Evolutionary conservation across 2,329 filamentous ascomycete species (phyloP).

Genomic region (Rutstroemia sp.): DNA sequence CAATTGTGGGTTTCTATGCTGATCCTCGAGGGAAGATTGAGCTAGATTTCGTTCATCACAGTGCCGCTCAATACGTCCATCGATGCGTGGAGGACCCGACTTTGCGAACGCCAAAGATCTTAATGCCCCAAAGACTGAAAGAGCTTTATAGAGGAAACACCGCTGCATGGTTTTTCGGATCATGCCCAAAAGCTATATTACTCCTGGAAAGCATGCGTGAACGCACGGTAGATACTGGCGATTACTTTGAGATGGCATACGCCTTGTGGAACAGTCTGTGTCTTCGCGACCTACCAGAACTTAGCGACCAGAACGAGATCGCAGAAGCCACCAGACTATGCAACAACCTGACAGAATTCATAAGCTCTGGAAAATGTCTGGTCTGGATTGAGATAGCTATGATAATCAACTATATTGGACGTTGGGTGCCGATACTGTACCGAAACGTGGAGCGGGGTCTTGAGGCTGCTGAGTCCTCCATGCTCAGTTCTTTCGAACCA

Average conservation of each 20-base stretch:
- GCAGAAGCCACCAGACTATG: neutral
- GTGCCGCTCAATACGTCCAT: neutral
- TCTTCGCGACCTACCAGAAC: neutral
- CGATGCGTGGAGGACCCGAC: neutral
- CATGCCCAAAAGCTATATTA: neutral
- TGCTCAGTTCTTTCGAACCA: neutral
- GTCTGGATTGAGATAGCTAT: neutral
- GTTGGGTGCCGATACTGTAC: neutral
- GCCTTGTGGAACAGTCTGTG: neutral
- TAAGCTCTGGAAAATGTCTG: neutral
- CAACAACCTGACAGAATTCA: neutral
- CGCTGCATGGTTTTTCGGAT: neutral
- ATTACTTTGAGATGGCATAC: slow-evolving; percentile 2
- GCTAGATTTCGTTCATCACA: neutral
- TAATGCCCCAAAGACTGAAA: neutral
- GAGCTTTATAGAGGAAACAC: slow-evolving; percentile 1
- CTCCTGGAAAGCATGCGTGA: neutral
- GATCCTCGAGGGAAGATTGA: neutral
- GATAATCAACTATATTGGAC: neutral
- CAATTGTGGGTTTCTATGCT: neutral
- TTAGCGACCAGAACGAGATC: neutral
- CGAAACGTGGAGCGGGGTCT: neutral
- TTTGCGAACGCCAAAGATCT: neutral
- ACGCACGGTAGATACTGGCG: neutral
- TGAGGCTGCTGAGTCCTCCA: neutral